Percentiles rank a stretch among this genome's conserved stretches.
These are phyloP conservation scores for Thelephora terrestris DNA, from an alignment of 1,284 basidiomycete species.

Conservation along the genomic window DNA sequence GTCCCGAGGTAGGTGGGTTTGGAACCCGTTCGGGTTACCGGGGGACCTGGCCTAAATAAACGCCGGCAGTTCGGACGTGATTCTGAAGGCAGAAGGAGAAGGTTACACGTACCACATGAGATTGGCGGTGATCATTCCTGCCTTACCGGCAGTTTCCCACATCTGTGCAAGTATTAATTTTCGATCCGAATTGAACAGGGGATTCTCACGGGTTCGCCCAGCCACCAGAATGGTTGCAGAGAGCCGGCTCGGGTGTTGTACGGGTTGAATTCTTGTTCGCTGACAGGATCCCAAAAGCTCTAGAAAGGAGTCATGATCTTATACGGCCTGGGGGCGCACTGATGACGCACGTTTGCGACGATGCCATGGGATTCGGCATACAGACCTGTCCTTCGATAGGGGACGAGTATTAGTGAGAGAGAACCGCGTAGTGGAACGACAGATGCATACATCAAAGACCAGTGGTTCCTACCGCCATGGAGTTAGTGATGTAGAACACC, in stretches of 20 bases:
- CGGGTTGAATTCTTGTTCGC: slow-evolving; percentile 46
- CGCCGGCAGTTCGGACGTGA: background rate
- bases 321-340: background rate
- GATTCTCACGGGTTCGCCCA: slow-evolving; percentile 72
- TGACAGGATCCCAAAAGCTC: slow-evolving; percentile 80
- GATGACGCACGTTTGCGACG: slow-evolving; percentile 65
- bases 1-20: slow-evolving; percentile 69
- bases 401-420: background rate
- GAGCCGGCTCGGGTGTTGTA: slow-evolving; percentile 55
- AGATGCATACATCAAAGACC: slow-evolving; percentile 60
- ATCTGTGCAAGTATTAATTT: slow-evolving; percentile 36
- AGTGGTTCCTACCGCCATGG: slow-evolving; percentile 58
- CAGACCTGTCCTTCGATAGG: slow-evolving; percentile 63
- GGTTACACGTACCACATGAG: slow-evolving; percentile 70
- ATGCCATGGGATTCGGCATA: slow-evolving; percentile 87
- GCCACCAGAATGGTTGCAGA: slow-evolving; percentile 74
- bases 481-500: background rate
- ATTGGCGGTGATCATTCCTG: slow-evolving; percentile 70
- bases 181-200: background rate
- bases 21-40: slow-evolving; percentile 51
- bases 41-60: slow-evolving; percentile 66
- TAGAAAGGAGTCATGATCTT: slow-evolving; percentile 19
- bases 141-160: slow-evolving; percentile 78
- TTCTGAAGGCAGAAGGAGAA: background rate
- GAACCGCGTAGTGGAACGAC: background rate